phyloP scores from a whole-genome alignment of 116 monocot genomes.

The Cymodocea nodosa region DNA sequence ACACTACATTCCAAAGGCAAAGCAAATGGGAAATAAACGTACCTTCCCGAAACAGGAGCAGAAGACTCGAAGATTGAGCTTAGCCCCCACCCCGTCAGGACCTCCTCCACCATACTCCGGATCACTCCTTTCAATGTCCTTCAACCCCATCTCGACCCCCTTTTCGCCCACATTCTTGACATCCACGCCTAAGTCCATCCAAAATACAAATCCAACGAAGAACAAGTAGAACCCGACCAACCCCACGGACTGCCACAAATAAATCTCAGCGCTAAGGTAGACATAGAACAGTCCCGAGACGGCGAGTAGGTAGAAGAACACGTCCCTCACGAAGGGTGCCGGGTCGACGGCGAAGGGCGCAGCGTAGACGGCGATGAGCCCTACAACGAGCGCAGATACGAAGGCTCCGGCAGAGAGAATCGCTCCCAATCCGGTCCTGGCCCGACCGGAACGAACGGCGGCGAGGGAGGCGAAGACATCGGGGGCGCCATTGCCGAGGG shows the following conservation, averaged over 20 bases:
- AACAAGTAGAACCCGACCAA: constrained; percentile 66
- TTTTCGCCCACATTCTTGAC: constrained; percentile 4
- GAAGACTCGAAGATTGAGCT: too few species aligned
- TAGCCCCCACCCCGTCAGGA: too few species aligned
- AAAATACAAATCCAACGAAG: constrained; percentile 80
- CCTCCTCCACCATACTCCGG: too few species aligned
- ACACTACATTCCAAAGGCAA: too few species aligned
- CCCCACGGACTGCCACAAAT: constrained; percentile 76
- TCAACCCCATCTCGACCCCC: constrained; percentile 8
- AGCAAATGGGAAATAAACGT: too few species aligned
- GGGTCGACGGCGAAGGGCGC: constrained; percentile 58
- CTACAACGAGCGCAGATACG: constrained; percentile 86
- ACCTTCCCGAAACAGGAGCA: too few species aligned
- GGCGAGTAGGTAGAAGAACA: constrained; percentile 73
- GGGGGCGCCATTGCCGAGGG: constrained; percentile 90
- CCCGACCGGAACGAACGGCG: constrained; percentile 47
- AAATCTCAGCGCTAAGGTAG: constrained; percentile 88
- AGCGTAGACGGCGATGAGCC: constrained; percentile 45
- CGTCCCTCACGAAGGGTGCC: constrained; percentile 58
- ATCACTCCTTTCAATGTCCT: neutral
- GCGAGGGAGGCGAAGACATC: constrained; percentile 64
- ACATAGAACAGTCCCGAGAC: constrained; percentile 64
- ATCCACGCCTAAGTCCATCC: constrained; percentile 63
- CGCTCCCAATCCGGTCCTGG: constrained; percentile 63
- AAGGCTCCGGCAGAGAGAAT: constrained; percentile 93